Percentiles rank a stretch among this genome's conserved stretches.
phyloP scores from a whole-genome alignment of 805 yeast genomes.

The Hanseniaspora singularis region DNA sequence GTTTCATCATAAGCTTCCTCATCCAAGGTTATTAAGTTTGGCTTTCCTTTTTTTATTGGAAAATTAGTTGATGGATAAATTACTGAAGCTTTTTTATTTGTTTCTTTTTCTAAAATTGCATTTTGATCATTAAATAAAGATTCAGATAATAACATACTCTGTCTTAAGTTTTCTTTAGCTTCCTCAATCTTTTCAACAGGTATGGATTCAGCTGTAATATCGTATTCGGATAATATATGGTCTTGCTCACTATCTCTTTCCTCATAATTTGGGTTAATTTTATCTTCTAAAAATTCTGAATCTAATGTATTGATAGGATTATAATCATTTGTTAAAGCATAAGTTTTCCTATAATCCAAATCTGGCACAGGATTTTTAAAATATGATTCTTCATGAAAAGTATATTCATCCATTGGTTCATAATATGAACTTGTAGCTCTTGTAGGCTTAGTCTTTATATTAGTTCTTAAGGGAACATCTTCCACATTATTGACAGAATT shows the following conservation, averaged over 20 bases:
- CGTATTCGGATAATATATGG: neutral
- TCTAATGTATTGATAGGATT: neutral
- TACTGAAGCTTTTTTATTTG: slow-evolving; percentile 3
- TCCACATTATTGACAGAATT: too few species aligned
- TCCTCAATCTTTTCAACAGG: neutral
- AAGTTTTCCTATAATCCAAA: slow-evolving; percentile 13
- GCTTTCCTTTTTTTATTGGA: neutral
- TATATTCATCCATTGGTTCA: slow-evolving; percentile 1
- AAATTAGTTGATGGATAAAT: neutral
- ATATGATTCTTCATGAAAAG: neutral
- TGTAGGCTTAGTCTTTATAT: neutral
- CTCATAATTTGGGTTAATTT: neutral
- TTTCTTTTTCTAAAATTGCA: slow-evolving; percentile 4
- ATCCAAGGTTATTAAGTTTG: neutral
- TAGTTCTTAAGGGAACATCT: neutral
- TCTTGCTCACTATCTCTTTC: neutral
- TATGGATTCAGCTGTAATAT: slow-evolving; percentile 3
- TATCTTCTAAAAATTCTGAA: neutral
- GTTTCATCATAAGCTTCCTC: neutral
- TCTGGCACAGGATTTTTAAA: slow-evolving; percentile 2
- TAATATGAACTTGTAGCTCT: slow-evolving; percentile 16
- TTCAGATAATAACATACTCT: slow-evolving; percentile 10
- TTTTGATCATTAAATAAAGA: slow-evolving; percentile 10
- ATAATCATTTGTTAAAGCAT: slow-evolving; percentile 12
- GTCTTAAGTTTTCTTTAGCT: slow-evolving; percentile 9